Evolutionary conservation across 1,284 basidiomycete species (phyloP).

Genomic region (Meripilus lineatus): DNA sequence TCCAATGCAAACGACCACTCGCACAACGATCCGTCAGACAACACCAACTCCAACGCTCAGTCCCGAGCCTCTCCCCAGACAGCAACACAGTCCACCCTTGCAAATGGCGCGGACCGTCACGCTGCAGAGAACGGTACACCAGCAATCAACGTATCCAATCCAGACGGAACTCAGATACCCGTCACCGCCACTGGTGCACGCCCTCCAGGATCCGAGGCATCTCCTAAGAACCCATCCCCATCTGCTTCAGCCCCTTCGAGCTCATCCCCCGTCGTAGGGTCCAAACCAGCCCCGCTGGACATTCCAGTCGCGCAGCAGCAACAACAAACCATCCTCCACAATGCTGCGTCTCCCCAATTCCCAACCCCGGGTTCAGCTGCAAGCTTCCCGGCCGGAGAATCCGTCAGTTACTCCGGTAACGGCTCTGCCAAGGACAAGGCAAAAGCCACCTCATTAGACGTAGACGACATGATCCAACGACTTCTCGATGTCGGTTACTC

Average conservation of each 20-base stretch:
- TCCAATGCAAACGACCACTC: slow-evolving; percentile 19
- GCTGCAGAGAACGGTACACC: slow-evolving; percentile 28
- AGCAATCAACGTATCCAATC: slow-evolving; percentile 48
- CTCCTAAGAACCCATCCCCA: slow-evolving; percentile 31
- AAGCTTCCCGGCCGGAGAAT: slow-evolving; percentile 29
- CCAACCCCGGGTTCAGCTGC: slow-evolving; percentile 42
- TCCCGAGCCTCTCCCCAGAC: slow-evolving; percentile 8
- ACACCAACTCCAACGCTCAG: slow-evolving; percentile 25
- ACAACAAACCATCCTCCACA: slow-evolving; percentile 70
- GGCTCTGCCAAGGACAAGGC: slow-evolving; percentile 50
- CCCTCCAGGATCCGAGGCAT: slow-evolving; percentile 32
- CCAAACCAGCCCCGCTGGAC: slow-evolving; percentile 58
- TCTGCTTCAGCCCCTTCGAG: slow-evolving; percentile 25
- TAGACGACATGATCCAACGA: slow-evolving; percentile 98
- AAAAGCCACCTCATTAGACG: slow-evolving; percentile 72
- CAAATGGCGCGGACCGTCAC: too few species aligned
- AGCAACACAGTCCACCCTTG: slow-evolving; percentile 11
- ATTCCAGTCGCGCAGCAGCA: slow-evolving; percentile 65
- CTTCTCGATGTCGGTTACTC: slow-evolving; percentile 97
- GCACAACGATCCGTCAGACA: slow-evolving; percentile 40
- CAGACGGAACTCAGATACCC: slow-evolving; percentile 34
- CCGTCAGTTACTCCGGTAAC: slow-evolving; percentile 12
- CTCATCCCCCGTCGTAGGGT: slow-evolving; percentile 30
- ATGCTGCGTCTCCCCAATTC: slow-evolving; percentile 34
- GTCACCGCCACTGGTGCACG: slow-evolving; percentile 30